These are phyloP conservation scores for Carex littledalei DNA, from an alignment of 176 grass and related monocot genomes.

Conservation along the genomic window DNA sequence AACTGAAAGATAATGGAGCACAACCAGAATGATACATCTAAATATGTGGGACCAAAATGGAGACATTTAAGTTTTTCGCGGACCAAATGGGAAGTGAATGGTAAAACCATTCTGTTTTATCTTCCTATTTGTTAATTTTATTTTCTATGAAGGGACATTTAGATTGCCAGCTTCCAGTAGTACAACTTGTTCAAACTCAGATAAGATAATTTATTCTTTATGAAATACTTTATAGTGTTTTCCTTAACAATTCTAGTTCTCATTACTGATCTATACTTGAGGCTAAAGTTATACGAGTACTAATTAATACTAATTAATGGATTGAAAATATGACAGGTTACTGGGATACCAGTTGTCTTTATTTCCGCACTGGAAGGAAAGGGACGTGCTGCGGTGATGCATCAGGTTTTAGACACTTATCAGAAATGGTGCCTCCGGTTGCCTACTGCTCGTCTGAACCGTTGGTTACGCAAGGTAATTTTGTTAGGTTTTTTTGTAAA, in stretches of 20 bases:
- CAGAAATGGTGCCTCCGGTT: conserved; percentile 90
- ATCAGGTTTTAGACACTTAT: conserved; percentile 69
- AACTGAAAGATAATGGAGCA: neutral
- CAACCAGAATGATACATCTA: neutral
- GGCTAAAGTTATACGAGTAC: neutral
- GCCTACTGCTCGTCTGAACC: conserved; percentile 77
- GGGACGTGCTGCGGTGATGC: conserved; percentile 68
- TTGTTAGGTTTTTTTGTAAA: neutral
- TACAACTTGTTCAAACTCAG: neutral
- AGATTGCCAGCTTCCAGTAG: neutral
- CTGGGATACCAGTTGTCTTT: conserved; percentile 90
- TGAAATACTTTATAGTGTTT: neutral
- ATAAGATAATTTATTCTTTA: neutral
- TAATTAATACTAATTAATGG: neutral
- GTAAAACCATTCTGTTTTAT: neutral
- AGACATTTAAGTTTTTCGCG: neutral
- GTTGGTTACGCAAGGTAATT: conserved; percentile 93
- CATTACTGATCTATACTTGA: neutral
- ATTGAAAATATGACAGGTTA: conserved; percentile 44
- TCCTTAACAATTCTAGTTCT: neutral
- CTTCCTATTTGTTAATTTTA: neutral
- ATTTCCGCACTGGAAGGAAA: conserved; percentile 89
- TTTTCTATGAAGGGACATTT: neutral
- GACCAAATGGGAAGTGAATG: neutral
- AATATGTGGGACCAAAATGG: neutral